phyloP scores from a whole-genome alignment of 2,329 filamentous ascomycete species.

The Incumbomyces delicatus region DNA sequence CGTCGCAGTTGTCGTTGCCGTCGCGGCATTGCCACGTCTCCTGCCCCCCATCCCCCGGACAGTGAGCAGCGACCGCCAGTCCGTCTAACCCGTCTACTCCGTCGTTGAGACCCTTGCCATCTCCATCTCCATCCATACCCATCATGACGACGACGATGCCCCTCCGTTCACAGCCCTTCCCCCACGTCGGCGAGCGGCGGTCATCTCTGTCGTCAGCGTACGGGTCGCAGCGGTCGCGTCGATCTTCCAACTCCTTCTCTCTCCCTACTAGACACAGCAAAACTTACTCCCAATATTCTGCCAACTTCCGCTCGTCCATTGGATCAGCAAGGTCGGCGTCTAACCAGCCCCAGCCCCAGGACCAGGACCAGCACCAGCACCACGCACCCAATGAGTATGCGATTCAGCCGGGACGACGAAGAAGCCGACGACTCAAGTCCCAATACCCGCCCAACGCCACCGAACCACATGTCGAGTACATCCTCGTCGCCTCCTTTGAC shows the following conservation, averaged over 20 bases:
- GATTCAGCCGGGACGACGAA: conserved; percentile 35
- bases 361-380: no score
- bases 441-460: conserved; percentile 64
- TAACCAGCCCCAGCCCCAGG: no score
- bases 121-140: no score
- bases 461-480: conserved; percentile 97
- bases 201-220: conserved; percentile 42
- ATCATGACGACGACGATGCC: conserved; percentile 29
- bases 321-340: neutral
- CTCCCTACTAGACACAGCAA: neutral
- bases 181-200: conserved; percentile 31
- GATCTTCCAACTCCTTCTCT: conserved; percentile 5
- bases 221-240: conserved; percentile 20
- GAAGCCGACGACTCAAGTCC: conserved; percentile 51
- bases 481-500: conserved; percentile 92
- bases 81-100: no score
- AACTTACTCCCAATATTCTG: conserved; percentile 63
- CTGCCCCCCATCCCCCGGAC: no score
- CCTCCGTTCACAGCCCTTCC: conserved; percentile 31
- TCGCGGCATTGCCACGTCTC: no score
- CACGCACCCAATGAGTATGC: conserved; percentile 36
- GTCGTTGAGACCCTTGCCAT: no score
- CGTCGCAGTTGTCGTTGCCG: no score
- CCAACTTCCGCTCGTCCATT: conserved; percentile 3
- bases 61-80: no score